Percentiles rank a stretch among this genome's conserved stretches.
Evolutionary conservation across 495 filamentous ascomycete species (phyloP).

Genomic region (Hyaloscypha hepaticicola): DNA sequence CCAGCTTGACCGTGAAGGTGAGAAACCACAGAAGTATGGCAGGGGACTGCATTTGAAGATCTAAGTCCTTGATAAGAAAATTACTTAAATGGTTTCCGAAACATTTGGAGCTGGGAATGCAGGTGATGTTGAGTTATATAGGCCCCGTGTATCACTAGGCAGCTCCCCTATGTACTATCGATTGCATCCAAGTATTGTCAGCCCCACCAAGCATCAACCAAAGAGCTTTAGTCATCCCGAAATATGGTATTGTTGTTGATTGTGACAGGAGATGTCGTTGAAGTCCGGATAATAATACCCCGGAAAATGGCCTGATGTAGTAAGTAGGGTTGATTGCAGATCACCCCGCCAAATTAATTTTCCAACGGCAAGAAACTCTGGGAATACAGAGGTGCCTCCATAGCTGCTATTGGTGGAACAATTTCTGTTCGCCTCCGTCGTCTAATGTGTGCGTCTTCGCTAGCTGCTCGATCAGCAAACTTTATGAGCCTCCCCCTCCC

Average conservation of each 20-base stretch:
- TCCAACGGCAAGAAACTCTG: not conserved
- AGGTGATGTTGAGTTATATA: not conserved
- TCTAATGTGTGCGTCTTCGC: too few species aligned
- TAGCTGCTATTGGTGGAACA: too few species aligned
- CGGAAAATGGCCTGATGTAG: not conserved
- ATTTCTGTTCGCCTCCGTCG: too few species aligned
- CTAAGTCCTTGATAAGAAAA: not conserved
- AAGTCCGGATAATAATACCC: not conserved
- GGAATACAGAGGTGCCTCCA: too few species aligned
- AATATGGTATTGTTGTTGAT: not conserved
- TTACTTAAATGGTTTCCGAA: not conserved
- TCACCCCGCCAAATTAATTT: not conserved
- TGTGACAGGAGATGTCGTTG: not conserved
- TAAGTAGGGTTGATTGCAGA: not conserved
- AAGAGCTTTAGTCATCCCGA: not conserved
- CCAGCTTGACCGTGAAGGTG: not conserved
- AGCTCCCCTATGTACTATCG: not conserved
- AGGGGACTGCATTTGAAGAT: not conserved
- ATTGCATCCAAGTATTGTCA: not conserved
- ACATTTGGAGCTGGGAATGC: not conserved
- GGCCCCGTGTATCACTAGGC: not conserved
- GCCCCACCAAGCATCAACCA: not conserved
- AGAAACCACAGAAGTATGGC: not conserved
- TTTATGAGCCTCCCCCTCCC: too few species aligned
- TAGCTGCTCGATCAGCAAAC: too few species aligned